phyloP scores from a whole-genome alignment of 441 rosid genomes.

The Populus trichocarpa region DNA sequence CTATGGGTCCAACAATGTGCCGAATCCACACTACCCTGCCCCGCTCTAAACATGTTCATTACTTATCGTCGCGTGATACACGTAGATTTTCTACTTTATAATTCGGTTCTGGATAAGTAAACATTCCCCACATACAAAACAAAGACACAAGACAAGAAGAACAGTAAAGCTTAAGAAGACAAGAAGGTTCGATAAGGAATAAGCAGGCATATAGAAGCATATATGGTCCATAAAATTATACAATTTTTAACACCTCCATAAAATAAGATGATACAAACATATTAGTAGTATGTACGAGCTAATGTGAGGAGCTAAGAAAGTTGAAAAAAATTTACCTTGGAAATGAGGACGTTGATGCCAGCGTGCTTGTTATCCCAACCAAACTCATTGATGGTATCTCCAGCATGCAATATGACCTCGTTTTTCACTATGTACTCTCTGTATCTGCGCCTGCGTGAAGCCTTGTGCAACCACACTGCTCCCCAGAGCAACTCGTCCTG shows the following conservation, averaged over 20 bases:
- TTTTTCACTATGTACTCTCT: constrained; percentile 40
- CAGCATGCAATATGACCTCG: constrained; percentile 43
- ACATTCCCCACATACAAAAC: constrained; percentile 13
- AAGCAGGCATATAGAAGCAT: neutral
- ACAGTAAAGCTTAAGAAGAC: constrained; percentile 19
- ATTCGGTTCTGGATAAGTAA: neutral
- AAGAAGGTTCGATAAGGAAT: constrained; percentile 16
- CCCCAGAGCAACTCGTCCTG: constrained; percentile 75
- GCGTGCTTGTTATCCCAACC: constrained; percentile 73
- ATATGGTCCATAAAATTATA: too few species aligned
- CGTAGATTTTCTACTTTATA: constrained; percentile 5
- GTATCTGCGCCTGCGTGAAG: constrained; percentile 50
- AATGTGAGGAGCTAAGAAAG: neutral
- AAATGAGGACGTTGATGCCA: constrained; percentile 58
- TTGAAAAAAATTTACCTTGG: constrained; percentile 40
- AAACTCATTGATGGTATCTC: constrained; percentile 55
- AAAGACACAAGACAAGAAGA: constrained; percentile 29
- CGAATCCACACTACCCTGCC: constrained; percentile 13
- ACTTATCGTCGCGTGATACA: constrained; percentile 32
- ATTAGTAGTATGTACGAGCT: neutral
- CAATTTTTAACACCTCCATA: too few species aligned
- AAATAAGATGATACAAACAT: neutral
- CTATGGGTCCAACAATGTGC: constrained; percentile 4
- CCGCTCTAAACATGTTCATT: constrained; percentile 8
- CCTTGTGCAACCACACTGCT: constrained; percentile 71